Percentiles rank a stretch among this genome's conserved stretches.
Evolutionary conservation across 2,329 filamentous ascomycete genomes (phyloP).

Genomic region (Penicillium sp.): DNA sequence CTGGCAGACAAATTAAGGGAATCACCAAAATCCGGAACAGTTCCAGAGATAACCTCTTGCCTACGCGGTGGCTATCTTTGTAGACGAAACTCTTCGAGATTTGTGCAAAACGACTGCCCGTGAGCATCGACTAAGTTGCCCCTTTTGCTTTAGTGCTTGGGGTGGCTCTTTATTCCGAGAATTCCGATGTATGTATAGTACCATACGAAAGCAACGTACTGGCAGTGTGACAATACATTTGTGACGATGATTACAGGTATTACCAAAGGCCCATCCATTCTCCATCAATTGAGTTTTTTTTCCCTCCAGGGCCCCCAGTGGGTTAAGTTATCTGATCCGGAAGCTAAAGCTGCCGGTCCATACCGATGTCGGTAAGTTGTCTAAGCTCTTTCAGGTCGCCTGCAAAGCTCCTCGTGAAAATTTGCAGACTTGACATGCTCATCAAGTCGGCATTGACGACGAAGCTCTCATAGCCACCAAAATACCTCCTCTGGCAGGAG

Average conservation of each 20-base stretch:
- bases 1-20: neutral
- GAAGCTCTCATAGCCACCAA: neutral
- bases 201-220: neutral
- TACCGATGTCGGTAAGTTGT: slow-evolving; percentile 20
- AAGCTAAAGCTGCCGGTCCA: slow-evolving; percentile 3
- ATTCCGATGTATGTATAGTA: neutral
- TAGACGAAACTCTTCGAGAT: neutral
- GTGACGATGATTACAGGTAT: neutral
- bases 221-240: neutral
- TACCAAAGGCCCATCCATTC: neutral
- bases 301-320: slow-evolving; percentile 8
- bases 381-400: slow-evolving; percentile 7
- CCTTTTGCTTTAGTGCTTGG: neutral
- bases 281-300: slow-evolving; percentile 3
- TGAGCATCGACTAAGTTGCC: slow-evolving; percentile 3
- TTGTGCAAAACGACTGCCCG: neutral
- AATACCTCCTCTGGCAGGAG: neutral
- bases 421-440: slow-evolving; percentile 1
- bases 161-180: neutral
- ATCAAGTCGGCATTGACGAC: neutral
- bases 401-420: neutral
- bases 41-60: neutral
- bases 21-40: neutral
- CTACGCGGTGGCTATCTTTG: neutral
- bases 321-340: slow-evolving; percentile 15